phyloP scores from a whole-genome alignment of 208 protist species.

The Trypanosoma congolense region DNA sequence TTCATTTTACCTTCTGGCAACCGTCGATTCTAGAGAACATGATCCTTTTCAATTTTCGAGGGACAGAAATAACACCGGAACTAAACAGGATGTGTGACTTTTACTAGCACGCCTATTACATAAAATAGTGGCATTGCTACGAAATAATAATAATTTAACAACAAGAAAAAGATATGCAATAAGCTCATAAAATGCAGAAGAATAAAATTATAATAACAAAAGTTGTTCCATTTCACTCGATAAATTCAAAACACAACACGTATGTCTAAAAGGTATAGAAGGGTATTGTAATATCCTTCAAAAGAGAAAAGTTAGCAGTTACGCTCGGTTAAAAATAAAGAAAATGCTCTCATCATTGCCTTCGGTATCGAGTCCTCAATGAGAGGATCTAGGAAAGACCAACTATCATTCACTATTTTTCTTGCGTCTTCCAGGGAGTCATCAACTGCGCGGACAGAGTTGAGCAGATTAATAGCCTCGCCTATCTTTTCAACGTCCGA shows the following conservation, averaged over 20 bases:
- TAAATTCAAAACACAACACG: neutral
- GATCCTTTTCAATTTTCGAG: too few species aligned
- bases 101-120: too few species aligned
- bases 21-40: too few species aligned
- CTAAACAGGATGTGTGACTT: too few species aligned
- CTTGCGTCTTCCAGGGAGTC: neutral
- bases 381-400: neutral
- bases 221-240: too few species aligned
- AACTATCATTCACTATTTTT: neutral
- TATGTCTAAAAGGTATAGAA: neutral
- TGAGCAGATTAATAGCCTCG: neutral
- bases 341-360: neutral
- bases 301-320: neutral
- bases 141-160: too few species aligned
- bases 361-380: neutral
- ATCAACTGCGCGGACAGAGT: neutral
- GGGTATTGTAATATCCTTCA: neutral
- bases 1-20: too few species aligned
- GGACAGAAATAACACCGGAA: too few species aligned
- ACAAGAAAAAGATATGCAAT: too few species aligned
- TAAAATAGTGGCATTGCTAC: too few species aligned
- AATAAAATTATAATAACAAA: too few species aligned
- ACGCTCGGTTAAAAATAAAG: neutral
- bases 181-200: too few species aligned
- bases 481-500: neutral